Conservation (phyloP, 768 basidiomycete species). For the Boletus rufocinnamomeus region DNA sequence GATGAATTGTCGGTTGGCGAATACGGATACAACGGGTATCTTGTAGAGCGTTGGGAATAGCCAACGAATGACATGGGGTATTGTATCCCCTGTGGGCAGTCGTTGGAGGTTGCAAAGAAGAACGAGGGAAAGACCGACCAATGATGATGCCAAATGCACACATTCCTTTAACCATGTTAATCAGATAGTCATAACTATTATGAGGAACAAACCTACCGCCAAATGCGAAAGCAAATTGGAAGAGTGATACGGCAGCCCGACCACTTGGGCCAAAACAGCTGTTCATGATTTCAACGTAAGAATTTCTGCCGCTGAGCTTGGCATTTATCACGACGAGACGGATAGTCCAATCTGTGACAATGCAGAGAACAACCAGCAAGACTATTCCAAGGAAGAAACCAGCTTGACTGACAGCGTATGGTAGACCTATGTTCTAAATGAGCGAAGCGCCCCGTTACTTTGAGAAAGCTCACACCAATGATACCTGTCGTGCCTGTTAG, state of each 20-base stretch:
- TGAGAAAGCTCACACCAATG: conserved; percentile 52
- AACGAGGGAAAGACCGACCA: conserved; percentile 35
- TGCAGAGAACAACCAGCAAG: conserved; percentile 79
- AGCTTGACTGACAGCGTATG: conserved; percentile 92
- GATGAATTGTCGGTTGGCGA: conserved; percentile 87
- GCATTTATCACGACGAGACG: conserved; percentile 94
- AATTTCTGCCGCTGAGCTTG: conserved; percentile 89
- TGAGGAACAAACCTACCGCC: conserved; percentile 61
- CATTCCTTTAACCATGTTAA: conserved; percentile 64
- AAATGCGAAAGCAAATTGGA: conserved; percentile 97
- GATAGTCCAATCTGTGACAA: conserved; percentile 97
- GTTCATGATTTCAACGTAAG: conserved; percentile 94
- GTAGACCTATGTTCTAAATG: conserved; percentile 60
- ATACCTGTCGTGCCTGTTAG: conserved; percentile 50
- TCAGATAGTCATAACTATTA: conserved; percentile 4
- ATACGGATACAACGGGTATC: conserved; percentile 72
- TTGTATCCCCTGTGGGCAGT: conserved; percentile 72
- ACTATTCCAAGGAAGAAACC: conserved; percentile 88
- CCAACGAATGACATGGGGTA: conserved; percentile 90
- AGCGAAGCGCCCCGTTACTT: conserved; percentile 1
- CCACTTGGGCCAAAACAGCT: conserved; percentile 90
- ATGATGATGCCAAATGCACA: conserved; percentile 98
- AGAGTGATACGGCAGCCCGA: conserved; percentile 92
- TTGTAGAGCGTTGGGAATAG: conserved; percentile 70
- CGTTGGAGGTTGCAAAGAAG: background rate